Evolutionary conservation across 805 yeast species (phyloP).

Genomic region (Kodamaea kaohsiungensis): DNA sequence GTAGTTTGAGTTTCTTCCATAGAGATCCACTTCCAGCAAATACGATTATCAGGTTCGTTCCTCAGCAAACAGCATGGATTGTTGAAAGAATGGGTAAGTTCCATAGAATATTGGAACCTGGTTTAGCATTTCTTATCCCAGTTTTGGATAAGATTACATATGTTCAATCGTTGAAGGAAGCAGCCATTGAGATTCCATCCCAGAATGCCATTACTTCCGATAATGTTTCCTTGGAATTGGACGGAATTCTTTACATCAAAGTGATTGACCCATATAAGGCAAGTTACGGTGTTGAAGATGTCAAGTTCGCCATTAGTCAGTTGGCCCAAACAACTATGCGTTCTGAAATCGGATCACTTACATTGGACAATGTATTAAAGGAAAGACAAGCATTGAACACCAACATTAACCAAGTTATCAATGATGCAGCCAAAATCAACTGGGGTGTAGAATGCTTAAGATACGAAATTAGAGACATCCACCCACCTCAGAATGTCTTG

Average conservation of each 20-base stretch:
- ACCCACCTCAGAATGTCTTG: slow-evolving; percentile 81
- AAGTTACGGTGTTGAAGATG: slow-evolving; percentile 84
- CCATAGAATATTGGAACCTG: slow-evolving; percentile 65
- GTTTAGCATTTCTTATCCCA: slow-evolving; percentile 73
- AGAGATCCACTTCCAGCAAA: slow-evolving; percentile 68
- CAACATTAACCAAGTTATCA: slow-evolving; percentile 75
- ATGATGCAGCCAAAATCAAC: slow-evolving; percentile 74
- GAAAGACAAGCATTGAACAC: slow-evolving; percentile 73
- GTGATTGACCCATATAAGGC: slow-evolving; percentile 85
- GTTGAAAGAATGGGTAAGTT: slow-evolving; percentile 91
- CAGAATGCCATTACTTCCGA: slow-evolving; percentile 87
- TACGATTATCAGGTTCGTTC: slow-evolving; percentile 75
- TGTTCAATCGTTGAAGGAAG: slow-evolving; percentile 79
- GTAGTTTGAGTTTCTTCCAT: slow-evolving; percentile 55
- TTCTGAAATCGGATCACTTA: slow-evolving; percentile 81
- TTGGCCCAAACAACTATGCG: slow-evolving; percentile 91
- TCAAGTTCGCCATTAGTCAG: slow-evolving; percentile 81
- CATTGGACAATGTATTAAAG: slow-evolving; percentile 73
- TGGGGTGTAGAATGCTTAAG: slow-evolving; percentile 87
- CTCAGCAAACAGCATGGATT: slow-evolving; percentile 89
- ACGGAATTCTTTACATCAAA: slow-evolving; percentile 77
- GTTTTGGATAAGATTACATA: slow-evolving; percentile 74
- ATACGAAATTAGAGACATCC: slow-evolving; percentile 85
- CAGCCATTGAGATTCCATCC: slow-evolving; percentile 81
- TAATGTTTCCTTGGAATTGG: slow-evolving; percentile 81